These are phyloP conservation scores for Kazachstania africana DNA, from an alignment of 805 yeast genomes.

Conservation along the genomic window DNA sequence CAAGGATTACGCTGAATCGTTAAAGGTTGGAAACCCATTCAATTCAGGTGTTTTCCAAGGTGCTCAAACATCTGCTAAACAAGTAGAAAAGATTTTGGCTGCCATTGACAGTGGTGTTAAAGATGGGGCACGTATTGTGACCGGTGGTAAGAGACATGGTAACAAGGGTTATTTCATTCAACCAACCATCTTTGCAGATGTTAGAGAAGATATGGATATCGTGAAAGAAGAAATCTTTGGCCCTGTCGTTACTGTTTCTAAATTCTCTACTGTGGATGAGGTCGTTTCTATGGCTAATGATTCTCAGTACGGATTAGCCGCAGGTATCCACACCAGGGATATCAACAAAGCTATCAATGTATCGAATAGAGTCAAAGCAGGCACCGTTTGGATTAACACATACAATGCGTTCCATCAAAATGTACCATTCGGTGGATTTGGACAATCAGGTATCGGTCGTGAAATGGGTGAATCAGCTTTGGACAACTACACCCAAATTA, in stretches of 20 bases:
- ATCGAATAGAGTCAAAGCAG: constrained; percentile 65
- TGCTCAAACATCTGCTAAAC: constrained; percentile 78
- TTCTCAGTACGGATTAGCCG: constrained; percentile 77
- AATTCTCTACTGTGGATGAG: constrained; percentile 75
- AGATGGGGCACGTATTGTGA: constrained; percentile 70
- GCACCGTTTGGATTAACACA: constrained; percentile 87
- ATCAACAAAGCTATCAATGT: constrained; percentile 66
- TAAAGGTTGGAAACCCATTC: constrained; percentile 78
- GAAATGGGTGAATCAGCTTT: constrained; percentile 87
- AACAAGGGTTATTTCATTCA: constrained; percentile 55
- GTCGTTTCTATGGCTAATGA: constrained; percentile 70
- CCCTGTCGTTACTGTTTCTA: constrained; percentile 77
- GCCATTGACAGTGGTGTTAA: constrained; percentile 67
- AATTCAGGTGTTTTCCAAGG: constrained; percentile 74
- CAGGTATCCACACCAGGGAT: constrained; percentile 76
- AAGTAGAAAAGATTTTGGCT: constrained; percentile 63
- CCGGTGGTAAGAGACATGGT: constrained; percentile 58
- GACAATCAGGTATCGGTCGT: constrained; percentile 85
- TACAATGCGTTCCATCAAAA: constrained; percentile 78
- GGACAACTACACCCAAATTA: constrained; percentile 73
- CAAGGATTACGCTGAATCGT: constrained; percentile 37
- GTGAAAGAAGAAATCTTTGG: constrained; percentile 80
- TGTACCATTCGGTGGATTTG: constrained; percentile 90
- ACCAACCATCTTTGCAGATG: constrained; percentile 70
- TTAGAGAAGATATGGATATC: constrained; percentile 52